Evolutionary conservation across 139 green algal species (phyloP).

Genomic region (Chara braunii): DNA sequence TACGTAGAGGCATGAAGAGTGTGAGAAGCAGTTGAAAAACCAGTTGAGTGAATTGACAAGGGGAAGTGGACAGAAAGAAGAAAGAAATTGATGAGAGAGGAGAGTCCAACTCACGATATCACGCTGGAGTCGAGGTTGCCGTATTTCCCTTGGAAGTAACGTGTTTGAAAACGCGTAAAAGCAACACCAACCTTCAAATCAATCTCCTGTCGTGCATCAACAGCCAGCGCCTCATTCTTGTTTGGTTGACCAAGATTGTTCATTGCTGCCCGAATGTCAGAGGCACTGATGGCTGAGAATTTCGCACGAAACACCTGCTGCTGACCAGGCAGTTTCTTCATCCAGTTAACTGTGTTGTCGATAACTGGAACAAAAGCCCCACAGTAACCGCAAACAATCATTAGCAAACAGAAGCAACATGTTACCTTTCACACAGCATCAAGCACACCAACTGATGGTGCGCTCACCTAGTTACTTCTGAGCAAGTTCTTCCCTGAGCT

Average conservation of each 20-base stretch:
- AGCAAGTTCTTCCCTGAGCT: too few relatives aligned
- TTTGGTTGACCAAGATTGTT: conserved; percentile 66
- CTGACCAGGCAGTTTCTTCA: conserved; percentile 40
- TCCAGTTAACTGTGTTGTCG: conserved; percentile 57
- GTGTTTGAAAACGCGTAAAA: conserved; percentile 94
- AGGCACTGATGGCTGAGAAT: conserved; percentile 77
- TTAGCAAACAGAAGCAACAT: too few relatives aligned
- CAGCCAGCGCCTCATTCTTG: conserved; percentile 61
- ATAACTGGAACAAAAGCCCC: too few relatives aligned
- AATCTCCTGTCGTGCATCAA: conserved; percentile 72
- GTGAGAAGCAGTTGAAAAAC: too few relatives aligned
- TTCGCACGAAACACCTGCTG: conserved; percentile 56
- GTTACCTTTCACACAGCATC: too few relatives aligned
- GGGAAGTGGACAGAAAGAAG: too few relatives aligned
- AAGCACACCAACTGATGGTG: too few relatives aligned
- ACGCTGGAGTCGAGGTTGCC: conserved; percentile 74
- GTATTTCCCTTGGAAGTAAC: conserved; percentile 80
- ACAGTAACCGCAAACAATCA: too few relatives aligned
- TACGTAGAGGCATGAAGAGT: too few relatives aligned
- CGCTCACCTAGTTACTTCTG: too few relatives aligned
- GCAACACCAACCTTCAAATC: conserved; percentile 85
- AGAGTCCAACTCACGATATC: conserved; percentile 50
- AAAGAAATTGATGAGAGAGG: conserved; percentile 9
- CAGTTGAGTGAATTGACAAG: too few relatives aligned
- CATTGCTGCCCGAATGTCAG: conserved; percentile 72